phyloP scores from a whole-genome alignment of 192 early-diverging fungal species.

The Entomortierella parvispora region DNA sequence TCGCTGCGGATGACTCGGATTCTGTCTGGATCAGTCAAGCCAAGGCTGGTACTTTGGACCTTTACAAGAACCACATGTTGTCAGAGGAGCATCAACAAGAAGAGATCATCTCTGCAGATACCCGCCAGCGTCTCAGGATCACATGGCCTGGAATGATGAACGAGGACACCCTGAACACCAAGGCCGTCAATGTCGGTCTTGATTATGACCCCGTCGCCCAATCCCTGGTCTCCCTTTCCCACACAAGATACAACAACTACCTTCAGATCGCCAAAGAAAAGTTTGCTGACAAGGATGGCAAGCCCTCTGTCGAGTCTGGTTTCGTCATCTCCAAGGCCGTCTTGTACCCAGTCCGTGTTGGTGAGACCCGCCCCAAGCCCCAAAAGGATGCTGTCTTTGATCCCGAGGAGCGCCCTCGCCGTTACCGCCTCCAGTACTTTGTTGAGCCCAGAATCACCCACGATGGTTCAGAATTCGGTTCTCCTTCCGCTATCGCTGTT shows the following conservation, averaged over 20 bases:
- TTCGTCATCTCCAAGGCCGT: slow-evolving; percentile 32
- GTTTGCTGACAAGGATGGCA: slow-evolving; percentile 14
- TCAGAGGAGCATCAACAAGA: slow-evolving; percentile 46
- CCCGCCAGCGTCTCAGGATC: slow-evolving; percentile 17
- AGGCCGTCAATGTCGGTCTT: slow-evolving; percentile 29
- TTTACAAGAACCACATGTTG: slow-evolving; percentile 32
- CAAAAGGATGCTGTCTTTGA: slow-evolving; percentile 42
- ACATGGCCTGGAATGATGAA: slow-evolving; percentile 48
- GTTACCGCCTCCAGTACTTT: slow-evolving; percentile 29
- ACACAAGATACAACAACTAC: slow-evolving; percentile 39
- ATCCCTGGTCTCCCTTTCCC: slow-evolving; percentile 28
- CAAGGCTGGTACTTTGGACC: slow-evolving; percentile 38
- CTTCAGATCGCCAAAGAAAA: slow-evolving; percentile 30
- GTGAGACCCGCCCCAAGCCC: slow-evolving; percentile 48
- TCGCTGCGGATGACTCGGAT: slow-evolving; percentile 1
- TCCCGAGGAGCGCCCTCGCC: slow-evolving; percentile 19
- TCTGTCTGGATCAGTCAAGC: slow-evolving; percentile 43
- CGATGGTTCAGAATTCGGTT: slow-evolving; percentile 44
- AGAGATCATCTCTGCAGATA: slow-evolving; percentile 27
- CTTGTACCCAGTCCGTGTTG: slow-evolving; percentile 32
- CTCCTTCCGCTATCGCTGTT: slow-evolving; percentile 35
- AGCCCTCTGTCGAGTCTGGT: slow-evolving; percentile 18
- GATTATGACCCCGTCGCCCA: slow-evolving; percentile 29
- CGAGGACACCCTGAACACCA: slow-evolving; percentile 42
- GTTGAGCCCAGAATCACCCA: slow-evolving; percentile 35